These are phyloP conservation scores for Globisporangium iwayamae DNA, from an alignment of 352 stramenopile genomes.

Conservation along the genomic window DNA sequence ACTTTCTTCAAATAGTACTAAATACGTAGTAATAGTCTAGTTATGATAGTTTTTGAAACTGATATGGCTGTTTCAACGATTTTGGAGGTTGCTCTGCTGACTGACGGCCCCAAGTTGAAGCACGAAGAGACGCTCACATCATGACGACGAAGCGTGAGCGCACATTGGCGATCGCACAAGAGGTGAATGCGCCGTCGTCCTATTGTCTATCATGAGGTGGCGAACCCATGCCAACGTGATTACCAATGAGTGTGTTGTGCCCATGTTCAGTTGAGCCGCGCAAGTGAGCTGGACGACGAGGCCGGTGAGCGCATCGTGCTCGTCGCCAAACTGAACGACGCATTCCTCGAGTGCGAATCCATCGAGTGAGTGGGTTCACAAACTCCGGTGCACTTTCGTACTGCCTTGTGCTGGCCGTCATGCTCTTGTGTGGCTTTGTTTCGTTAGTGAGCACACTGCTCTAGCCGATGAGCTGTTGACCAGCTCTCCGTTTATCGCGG, in stretches of 20 bases:
- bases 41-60: too few relatives aligned
- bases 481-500: neutral
- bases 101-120: neutral
- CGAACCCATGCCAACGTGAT: too few relatives aligned
- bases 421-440: neutral
- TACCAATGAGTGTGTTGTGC: neutral
- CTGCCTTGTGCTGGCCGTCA: neutral
- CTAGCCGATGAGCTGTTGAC: conserved; percentile 9
- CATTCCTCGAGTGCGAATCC: conserved; percentile 12
- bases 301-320: neutral
- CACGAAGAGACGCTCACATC: neutral
- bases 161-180: neutral
- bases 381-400: neutral
- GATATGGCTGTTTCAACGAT: too few relatives aligned
- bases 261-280: neutral
- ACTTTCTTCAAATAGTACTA: too few relatives aligned
- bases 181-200: neutral
- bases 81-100: neutral
- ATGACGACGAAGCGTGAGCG: neutral
- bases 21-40: too few relatives aligned
- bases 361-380: conserved; percentile 14
- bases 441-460: conserved; percentile 9
- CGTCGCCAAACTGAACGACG: conserved; percentile 15
- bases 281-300: neutral
- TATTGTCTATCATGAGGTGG: neutral